Percentiles rank a stretch among this genome's conserved stretches.
Evolutionary conservation across 179 eudicot genomes (phyloP).

Genomic region (Spergularia azorica): DNA sequence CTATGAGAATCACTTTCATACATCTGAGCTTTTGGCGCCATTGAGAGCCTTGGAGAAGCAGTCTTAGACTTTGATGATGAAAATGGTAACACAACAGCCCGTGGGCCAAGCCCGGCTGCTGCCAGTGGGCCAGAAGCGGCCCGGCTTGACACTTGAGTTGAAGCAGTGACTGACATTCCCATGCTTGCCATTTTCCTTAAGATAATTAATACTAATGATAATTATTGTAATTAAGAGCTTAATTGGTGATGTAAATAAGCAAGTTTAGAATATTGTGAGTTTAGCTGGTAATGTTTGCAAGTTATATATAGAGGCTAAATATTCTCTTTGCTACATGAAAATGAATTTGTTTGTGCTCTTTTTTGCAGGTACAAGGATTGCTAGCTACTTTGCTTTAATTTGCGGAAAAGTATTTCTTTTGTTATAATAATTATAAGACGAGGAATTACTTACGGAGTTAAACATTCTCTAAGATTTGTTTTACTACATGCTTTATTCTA

Average conservation of each 20-base stretch:
- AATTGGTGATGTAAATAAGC: background rate
- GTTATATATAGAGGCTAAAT: constrained; percentile 9
- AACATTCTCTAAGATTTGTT: background rate
- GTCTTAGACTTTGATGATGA: background rate
- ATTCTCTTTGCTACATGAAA: too few species aligned
- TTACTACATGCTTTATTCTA: background rate
- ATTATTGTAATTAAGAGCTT: background rate
- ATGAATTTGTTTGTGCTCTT: too few species aligned
- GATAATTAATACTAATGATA: background rate
- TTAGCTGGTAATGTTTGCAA: background rate
- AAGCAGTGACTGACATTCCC: constrained; percentile 2
- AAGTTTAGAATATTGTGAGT: background rate
- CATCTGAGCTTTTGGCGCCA: constrained; percentile 3
- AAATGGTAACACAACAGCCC: background rate
- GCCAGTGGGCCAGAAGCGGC: background rate
- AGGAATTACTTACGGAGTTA: background rate
- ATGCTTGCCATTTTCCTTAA: constrained; percentile 18
- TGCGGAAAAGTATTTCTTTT: constrained; percentile 3
- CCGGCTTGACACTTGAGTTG: constrained; percentile 13
- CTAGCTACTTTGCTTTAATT: constrained; percentile 5
- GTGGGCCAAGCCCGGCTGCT: constrained; percentile 6
- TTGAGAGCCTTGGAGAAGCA: constrained; percentile 7
- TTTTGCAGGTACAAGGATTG: too few species aligned
- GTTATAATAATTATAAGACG: background rate
- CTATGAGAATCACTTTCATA: constrained; percentile 7